Evolutionary conservation across 108 stramenopile genomes (phyloP), one percentile per base, ranked within the genome.

Genomic region (Pseudonitzschia multiseries): DNA sequence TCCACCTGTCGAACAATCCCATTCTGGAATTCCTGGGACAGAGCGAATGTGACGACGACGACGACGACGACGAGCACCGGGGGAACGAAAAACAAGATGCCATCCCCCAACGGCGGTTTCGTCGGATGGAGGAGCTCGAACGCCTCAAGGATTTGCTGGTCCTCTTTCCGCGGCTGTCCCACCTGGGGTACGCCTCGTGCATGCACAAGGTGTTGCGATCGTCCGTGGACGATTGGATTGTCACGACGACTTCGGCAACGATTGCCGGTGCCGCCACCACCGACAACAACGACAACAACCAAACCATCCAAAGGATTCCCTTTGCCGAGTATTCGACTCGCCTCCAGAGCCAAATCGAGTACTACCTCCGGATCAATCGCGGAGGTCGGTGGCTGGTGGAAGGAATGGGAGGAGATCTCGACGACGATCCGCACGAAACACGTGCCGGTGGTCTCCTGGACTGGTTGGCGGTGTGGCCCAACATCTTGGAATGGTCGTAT

Each of bases 401-500:
- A 3, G 36, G 36, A 2, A 36, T 36, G 36, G 50, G 50, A n/a
- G 50, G 8, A 3, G 17, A 51, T 10, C n/a, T 3, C 50, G 17
- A 10, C 50, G 17, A 10, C n/a, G 50, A 51, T n/a, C 17, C 17
- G 3, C 2, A 51, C 3, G 8, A 51, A 1, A n/a, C n/a, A 9
- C 20, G 50, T 8, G 20, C 20, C n/a, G 50, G n/a, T n/a, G 50
- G 9, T 9, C n/a, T 51, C 20, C 50, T 51, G n/a, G 3, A 51
- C n/a, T 51, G 20, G 17, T 51, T 51, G 50, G 50, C 50, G n/a
- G 20, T 51, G 17, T 51, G 50, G 50, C 50, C 50, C 8, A 51
- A 51, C 50, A 51, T 51, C 50, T n/a, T 51, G 50, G 50, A 51
- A n/a, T 51, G 50, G 50, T 51, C 50, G 20, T 51, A 51, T 51